Percentiles rank a stretch among this genome's conserved stretches.
Evolutionary conservation across 306 rosid species (phyloP).

Genomic region (Fragaria nilgerrensis): DNA sequence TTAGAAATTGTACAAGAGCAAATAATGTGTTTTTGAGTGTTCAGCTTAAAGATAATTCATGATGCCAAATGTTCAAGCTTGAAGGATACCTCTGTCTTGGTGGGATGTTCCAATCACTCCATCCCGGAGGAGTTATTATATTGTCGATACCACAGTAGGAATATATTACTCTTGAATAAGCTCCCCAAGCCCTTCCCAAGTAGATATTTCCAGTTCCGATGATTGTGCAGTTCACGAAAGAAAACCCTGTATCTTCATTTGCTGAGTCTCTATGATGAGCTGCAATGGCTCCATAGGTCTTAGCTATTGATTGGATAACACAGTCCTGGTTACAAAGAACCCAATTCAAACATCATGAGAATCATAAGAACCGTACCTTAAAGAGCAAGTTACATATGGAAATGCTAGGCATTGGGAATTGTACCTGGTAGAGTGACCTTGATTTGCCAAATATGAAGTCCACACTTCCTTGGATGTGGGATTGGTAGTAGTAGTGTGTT

Average conservation of each 20-base stretch:
- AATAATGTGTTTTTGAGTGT: not conserved
- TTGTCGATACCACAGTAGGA: conserved; percentile 53
- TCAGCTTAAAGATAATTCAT: not conserved
- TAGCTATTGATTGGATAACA: conserved; percentile 51
- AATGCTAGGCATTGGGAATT: not conserved
- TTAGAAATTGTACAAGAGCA: not conserved
- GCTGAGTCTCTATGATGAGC: conserved; percentile 70
- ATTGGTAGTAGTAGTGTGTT: conserved; percentile 61
- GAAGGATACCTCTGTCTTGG: conserved; percentile 54
- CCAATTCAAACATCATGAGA: conserved; percentile 15
- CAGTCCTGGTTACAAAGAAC: conserved; percentile 50
- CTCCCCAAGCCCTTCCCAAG: conserved; percentile 95
- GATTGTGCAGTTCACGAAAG: conserved; percentile 64
- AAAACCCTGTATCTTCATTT: conserved; percentile 61
- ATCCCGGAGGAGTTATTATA: conserved; percentile 60
- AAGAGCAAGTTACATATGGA: not conserved
- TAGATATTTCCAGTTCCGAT: conserved; percentile 56
- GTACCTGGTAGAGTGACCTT: conserved; percentile 74
- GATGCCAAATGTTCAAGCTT: conserved; percentile 1
- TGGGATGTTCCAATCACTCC: conserved; percentile 80
- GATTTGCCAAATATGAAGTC: conserved; percentile 83
- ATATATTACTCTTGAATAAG: conserved; percentile 69
- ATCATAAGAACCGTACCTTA: conserved; percentile 14
- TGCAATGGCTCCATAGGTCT: conserved; percentile 75
- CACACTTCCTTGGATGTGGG: conserved; percentile 65